Base-by-base conservation (phyloP, 495 filamentous ascomycete species). In the Entonaema liquescens region DNA sequence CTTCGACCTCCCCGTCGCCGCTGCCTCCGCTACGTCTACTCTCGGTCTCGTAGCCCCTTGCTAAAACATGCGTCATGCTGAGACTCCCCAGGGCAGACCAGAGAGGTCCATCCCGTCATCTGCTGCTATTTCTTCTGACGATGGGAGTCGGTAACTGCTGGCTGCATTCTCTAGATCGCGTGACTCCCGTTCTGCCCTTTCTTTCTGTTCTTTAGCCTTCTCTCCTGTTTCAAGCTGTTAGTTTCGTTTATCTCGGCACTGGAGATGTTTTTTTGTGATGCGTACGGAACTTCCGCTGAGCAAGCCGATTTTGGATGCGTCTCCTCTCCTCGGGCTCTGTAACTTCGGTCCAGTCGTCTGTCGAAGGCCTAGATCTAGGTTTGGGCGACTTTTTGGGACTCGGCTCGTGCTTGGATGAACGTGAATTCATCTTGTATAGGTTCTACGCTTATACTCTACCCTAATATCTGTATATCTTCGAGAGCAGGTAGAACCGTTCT, bases 31-130 rank as follows among this genome's bases (percentile, higher is more conserved):
- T 70, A 13, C 72, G 76, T 49, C 75, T 70, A 59, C 74, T 77
- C 59, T 85, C 83, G 26, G 76, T 78, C 47, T 82, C 79, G 67
- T 87, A 84, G 17, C 89, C 88, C 9, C 80, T 77, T 8, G 83
- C 76, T 0, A 90, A 78, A 2, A 89, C 80, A 67, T 87, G 83
- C 28, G 78, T 76, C 79, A 91, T 78, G 62, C 81, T 86, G 47
- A 89, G 56, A 23, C 87, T 82, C 19, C 89, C 89, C 89, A 91
- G 0, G 89, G 89, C 2, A 91, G 74, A 4, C 89, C 89, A 0
- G 87, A 86, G 11, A 87, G 81, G 38, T 86, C 83, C 13, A 53
- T 5, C 1, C 74, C 73, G 26, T 79, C 75, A 29, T 78, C 82
- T 42, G 75, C 69, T 35, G 81, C 84, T 58, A 86, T 68, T 17